Conservation (phyloP, 1,284 basidiomycete genomes). For the Heliocybe sulcata region DNA sequence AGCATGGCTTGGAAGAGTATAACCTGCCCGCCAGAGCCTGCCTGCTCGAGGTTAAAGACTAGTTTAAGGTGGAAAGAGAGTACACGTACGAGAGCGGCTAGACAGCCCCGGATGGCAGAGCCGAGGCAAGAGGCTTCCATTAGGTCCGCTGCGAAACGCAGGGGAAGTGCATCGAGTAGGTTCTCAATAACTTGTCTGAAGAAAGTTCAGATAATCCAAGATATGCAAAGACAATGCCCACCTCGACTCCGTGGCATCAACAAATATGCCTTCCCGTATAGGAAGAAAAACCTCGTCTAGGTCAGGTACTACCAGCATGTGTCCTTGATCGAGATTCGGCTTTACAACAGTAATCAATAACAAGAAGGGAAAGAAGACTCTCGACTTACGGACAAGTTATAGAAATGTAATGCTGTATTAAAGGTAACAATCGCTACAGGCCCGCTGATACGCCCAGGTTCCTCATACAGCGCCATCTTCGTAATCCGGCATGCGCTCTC, state of each 20-base stretch:
- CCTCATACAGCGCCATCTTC: constrained; percentile 65
- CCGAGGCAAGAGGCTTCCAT: constrained; percentile 66
- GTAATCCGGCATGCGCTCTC: constrained; percentile 63
- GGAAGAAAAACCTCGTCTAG: constrained; percentile 91
- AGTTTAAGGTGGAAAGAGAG: constrained; percentile 8
- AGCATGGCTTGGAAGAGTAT: constrained; percentile 77
- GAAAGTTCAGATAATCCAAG: neutral
- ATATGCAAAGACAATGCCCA: constrained; percentile 22
- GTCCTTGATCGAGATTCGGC: constrained; percentile 52
- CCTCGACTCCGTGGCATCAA: constrained; percentile 69
- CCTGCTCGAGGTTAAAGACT: constrained; percentile 30
- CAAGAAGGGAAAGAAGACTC: constrained; percentile 6
- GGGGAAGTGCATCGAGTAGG: constrained; percentile 63
- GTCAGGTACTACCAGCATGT: constrained; percentile 85
- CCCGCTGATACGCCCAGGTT: constrained; percentile 27
- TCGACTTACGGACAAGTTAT: constrained; percentile 75
- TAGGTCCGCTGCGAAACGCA: constrained; percentile 50
- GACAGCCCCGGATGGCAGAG: constrained; percentile 67
- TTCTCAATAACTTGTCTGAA: constrained; percentile 50
- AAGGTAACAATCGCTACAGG: constrained; percentile 81
- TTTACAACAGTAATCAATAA: constrained; percentile 15
- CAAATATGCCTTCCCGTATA: constrained; percentile 71
- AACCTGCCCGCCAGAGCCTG: constrained; percentile 81
- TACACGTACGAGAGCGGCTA: constrained; percentile 63
- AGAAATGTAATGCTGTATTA: constrained; percentile 83